Conservation (phyloP, 257 asterid species). For the Leptodermis oblonga region DNA sequence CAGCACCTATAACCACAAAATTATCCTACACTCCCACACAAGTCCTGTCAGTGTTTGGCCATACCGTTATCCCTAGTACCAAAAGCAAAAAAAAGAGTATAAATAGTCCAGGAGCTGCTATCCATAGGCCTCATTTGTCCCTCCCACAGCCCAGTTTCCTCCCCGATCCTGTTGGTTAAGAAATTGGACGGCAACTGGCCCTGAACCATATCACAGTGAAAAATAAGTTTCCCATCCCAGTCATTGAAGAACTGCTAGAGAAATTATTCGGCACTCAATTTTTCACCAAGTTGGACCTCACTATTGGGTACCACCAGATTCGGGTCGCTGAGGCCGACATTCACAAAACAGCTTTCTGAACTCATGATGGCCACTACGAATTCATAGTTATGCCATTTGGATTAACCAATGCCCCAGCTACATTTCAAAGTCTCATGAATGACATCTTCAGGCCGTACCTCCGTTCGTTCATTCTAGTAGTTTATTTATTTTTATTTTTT, state of each 20-base stretch:
- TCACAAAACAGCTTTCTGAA: neutral
- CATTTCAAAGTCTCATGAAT: neutral
- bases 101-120: neutral
- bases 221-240: neutral
- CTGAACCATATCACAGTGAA: neutral
- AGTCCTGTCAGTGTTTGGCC: neutral
- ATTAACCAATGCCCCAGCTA: constrained; percentile 2
- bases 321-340: neutral
- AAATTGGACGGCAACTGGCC: neutral
- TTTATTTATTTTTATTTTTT: too few relatives aligned
- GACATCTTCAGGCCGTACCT: neutral
- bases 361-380: neutral
- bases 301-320: neutral
- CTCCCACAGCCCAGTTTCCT: neutral
- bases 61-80: neutral
- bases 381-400: neutral
- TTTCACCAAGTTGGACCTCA: neutral
- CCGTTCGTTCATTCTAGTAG: too few relatives aligned
- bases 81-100: neutral
- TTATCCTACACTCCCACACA: neutral
- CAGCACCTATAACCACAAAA: neutral
- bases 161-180: neutral
- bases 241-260: neutral
- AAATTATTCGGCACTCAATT: neutral
- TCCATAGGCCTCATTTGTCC: neutral